A percentile compares a stretch with the other conserved stretches of the same genome.
These are phyloP conservation scores for Phytophthora tubulina DNA, from an alignment of 352 stramenopile genomes.

Conservation along the genomic window DNA sequence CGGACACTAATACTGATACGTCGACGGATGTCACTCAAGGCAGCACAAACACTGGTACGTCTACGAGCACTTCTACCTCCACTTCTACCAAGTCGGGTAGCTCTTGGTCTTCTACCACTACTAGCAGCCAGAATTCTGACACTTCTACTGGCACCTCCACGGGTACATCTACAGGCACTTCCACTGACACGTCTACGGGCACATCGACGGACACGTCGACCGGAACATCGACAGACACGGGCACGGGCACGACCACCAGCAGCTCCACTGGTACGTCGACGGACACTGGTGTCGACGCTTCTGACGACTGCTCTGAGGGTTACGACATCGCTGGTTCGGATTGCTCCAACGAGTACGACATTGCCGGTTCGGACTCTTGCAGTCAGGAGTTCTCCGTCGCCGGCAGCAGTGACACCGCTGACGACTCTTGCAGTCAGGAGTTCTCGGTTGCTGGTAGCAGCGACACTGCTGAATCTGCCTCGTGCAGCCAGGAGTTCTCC, in stretches of 20 bases:
- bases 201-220: conserved; percentile 14
- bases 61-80: background rate
- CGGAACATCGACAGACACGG: conserved; percentile 3
- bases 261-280: conserved; percentile 31
- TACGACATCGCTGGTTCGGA: conserved; percentile 44
- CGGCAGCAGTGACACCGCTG: conserved; percentile 29
- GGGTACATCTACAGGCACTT: conserved; percentile 26
- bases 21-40: conserved; percentile 22
- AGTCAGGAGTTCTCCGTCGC: conserved; percentile 42
- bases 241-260: conserved; percentile 1
- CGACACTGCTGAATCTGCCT: conserved; percentile 17
- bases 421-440: conserved; percentile 42
- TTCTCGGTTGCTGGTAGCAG: conserved; percentile 43
- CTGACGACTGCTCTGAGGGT: conserved; percentile 40
- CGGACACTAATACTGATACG: conserved; percentile 21
- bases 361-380: conserved; percentile 44
- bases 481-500: conserved; percentile 40
- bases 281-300: conserved; percentile 13
- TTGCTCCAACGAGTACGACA: conserved; percentile 41
- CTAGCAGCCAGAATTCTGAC: background rate
- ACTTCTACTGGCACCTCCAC: conserved; percentile 8
- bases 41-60: conserved; percentile 1
- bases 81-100: background rate
- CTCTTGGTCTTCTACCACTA: background rate
- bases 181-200: conserved; percentile 8